These are phyloP conservation scores for Boeremia exigua DNA, from an alignment of 2,329 filamentous ascomycete genomes.

Conservation along the genomic window DNA sequence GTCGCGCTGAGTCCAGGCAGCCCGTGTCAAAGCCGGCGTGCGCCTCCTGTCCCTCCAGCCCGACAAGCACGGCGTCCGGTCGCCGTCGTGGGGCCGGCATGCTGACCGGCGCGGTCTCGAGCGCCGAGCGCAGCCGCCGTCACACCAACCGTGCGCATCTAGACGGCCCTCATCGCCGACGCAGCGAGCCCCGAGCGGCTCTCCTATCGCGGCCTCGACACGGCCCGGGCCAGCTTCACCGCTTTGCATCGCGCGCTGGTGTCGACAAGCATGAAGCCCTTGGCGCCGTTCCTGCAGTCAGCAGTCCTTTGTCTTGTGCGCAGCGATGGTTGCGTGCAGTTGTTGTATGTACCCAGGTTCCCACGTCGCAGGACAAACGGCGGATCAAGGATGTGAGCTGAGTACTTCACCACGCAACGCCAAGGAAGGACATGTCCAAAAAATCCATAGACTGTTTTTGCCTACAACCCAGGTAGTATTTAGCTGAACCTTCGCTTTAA, in stretches of 20 bases:
- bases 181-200: conserved; percentile 26
- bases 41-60: conserved; percentile 42
- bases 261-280: no score
- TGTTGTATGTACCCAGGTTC: no score
- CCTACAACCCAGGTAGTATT: no score
- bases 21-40: conserved; percentile 40
- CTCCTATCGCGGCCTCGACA: conserved; percentile 34
- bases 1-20: conserved; percentile 38
- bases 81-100: conserved; percentile 36
- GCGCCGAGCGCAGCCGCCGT: conserved; percentile 33
- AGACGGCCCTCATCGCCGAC: conserved; percentile 45
- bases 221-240: conserved; percentile 40
- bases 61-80: conserved; percentile 37
- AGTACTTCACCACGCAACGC: no score
- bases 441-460: no score
- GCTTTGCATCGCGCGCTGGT: conserved; percentile 22
- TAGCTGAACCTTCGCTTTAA: no score
- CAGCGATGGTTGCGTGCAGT: no score
- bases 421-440: no score
- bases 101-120: conserved; percentile 34
- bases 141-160: conserved; percentile 43
- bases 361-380: no score
- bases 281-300: no score
- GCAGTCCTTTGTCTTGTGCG: no score
- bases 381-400: no score